Base-by-base conservation (phyloP, 108 stramenopile genomes). In the Skeletonema menzelii region DNA sequence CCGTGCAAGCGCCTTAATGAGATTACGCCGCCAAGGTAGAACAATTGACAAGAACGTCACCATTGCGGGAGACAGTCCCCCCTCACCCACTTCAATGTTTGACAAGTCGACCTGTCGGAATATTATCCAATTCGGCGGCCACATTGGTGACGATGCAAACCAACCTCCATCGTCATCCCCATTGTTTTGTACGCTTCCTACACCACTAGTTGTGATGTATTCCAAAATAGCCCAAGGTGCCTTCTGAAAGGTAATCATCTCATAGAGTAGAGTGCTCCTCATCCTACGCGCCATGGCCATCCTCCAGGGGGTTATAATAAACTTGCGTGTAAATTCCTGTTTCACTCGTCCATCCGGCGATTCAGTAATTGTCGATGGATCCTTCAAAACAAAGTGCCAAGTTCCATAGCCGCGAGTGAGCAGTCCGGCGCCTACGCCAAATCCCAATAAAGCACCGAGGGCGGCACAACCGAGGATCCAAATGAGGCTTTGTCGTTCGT, bases 391-490 rank as follows among this genome's bases (percentile, higher is more conserved):
- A 31, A 63, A 34, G 15, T 65, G 76, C 40, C 66, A 74, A 0
- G 72, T 19, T 38, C 79, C 79, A 65, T 53, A 46, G 8, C 79
- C 81, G 32, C 82, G 77, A 15, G 87, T 85, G 27, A 91, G 64
- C 55, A 71, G 80, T 12, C 90, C 88, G 30, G 75, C 72, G 5
- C 90, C 90, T 20, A 87, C 67, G 15, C 77, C 85, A 67, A 91
- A 88, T 22, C 88, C 90, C 11, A 91, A 28, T 4, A 91, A 40
- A 5, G 66, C 67, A 30, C 86, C 88, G 27, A 88, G 14, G 58
- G 68, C 13, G 7, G 83, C 85, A 64, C 84, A 87, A 4, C 63
- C 81, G 38, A 82, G 27, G 0, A 91, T 74, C 86, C 90, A 88
- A 0, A 76, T 3, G 40, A 91, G 37, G 12, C 87, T 71, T 28